phyloP scores from a whole-genome alignment of 768 basidiomycete species.

The Suillus ampliporus region DNA sequence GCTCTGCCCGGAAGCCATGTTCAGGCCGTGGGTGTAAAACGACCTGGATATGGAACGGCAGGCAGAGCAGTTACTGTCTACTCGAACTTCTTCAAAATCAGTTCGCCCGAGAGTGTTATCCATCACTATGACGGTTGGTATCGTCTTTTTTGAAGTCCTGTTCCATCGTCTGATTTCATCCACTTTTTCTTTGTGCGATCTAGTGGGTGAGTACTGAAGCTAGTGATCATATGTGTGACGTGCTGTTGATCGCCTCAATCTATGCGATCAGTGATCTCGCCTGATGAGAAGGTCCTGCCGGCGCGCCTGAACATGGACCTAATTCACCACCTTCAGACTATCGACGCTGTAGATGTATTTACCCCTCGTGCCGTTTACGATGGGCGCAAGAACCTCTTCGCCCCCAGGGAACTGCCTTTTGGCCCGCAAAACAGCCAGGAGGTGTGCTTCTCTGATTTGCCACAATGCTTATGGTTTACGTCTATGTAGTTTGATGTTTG shows the following conservation, averaged over 20 bases:
- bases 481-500: constrained; percentile 62
- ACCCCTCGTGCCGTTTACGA: constrained; percentile 79
- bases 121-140: constrained; percentile 80
- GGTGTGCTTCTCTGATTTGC: constrained; percentile 39
- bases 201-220: constrained; percentile 27
- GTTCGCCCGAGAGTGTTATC: constrained; percentile 66
- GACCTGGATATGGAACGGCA: constrained; percentile 64
- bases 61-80: constrained; percentile 51
- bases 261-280: constrained; percentile 56
- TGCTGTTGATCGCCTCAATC: constrained; percentile 20
- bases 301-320: constrained; percentile 73
- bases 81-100: constrained; percentile 69
- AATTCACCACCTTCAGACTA: constrained; percentile 64
- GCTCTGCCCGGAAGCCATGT: constrained; percentile 44
- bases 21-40: constrained; percentile 66
- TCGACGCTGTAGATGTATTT: constrained; percentile 66
- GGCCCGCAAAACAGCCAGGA: constrained; percentile 55
- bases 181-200: constrained; percentile 4
- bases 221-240: not conserved
- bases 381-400: constrained; percentile 79
- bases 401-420: constrained; percentile 64
- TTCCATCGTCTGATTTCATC: constrained; percentile 28
- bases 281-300: constrained; percentile 72
- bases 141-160: not conserved
- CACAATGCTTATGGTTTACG: constrained; percentile 9